Percentiles rank a stretch among this genome's conserved stretches.
Conservation (phyloP, 345 rosid genomes). For the Cardamine occulta region DNA sequence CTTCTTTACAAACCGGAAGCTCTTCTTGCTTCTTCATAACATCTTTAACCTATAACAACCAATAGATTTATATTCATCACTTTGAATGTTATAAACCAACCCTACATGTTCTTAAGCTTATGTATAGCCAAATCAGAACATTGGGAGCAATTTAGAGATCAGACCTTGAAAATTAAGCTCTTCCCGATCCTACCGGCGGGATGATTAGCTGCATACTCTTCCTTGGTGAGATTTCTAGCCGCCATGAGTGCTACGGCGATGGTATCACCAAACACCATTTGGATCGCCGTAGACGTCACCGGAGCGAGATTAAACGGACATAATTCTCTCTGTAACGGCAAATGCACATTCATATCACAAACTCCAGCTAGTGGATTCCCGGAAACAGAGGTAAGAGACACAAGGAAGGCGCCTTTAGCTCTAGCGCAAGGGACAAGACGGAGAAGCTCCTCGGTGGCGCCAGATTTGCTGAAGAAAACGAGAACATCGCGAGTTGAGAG, state of each 20-base stretch:
- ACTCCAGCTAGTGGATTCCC: slow-evolving; percentile 65
- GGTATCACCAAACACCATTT: slow-evolving; percentile 99
- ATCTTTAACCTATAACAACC: slow-evolving; percentile 80
- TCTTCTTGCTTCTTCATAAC: slow-evolving; percentile 92
- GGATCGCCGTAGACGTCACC: slow-evolving; percentile 95
- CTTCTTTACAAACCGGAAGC: slow-evolving; percentile 87
- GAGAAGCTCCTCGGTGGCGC: slow-evolving; percentile 88
- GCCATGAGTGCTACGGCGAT: slow-evolving; percentile 96
- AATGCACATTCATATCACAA: slow-evolving; percentile 84
- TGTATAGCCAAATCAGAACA: neutral
- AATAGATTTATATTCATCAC: too few species aligned
- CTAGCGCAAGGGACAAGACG: slow-evolving; percentile 89
- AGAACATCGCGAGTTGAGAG: slow-evolving; percentile 58
- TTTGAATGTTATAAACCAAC: neutral
- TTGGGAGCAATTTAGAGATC: slow-evolving; percentile 10
- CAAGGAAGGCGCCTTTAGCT: slow-evolving; percentile 71
- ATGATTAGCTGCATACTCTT: slow-evolving; percentile 88
- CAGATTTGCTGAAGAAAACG: slow-evolving; percentile 88
- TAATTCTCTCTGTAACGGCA: slow-evolving; percentile 84
- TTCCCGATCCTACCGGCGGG: slow-evolving; percentile 98
- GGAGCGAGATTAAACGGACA: slow-evolving; percentile 97
- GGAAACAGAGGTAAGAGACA: slow-evolving; percentile 77
- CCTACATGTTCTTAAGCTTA: neutral
- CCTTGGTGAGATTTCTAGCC: slow-evolving; percentile 79
- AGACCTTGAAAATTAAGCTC: slow-evolving; percentile 88